Percentiles rank a stretch among this genome's conserved stretches.
Conservation (phyloP, 306 rosid species). For the Psophocarpus tetragonolobus region DNA sequence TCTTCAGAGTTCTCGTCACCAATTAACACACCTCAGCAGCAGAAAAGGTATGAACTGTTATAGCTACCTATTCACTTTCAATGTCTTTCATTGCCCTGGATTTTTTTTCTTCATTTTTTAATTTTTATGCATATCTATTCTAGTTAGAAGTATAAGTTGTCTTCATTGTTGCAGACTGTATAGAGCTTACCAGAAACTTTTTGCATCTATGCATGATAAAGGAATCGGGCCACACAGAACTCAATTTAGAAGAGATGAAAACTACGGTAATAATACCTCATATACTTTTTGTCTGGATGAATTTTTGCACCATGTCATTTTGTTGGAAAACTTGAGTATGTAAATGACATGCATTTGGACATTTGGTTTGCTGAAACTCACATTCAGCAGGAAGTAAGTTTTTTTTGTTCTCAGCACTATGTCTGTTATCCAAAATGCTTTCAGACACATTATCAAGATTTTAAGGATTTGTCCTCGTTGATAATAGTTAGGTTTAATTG, state of each 20-base stretch:
- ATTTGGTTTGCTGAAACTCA: not conserved
- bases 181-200: slow-evolving; percentile 90
- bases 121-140: not conserved
- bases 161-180: slow-evolving; percentile 66
- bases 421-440: slow-evolving; percentile 12
- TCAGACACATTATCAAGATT: not conserved
- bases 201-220: slow-evolving; percentile 87
- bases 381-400: not conserved
- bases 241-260: slow-evolving; percentile 95
- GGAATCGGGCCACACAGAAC: slow-evolving; percentile 94
- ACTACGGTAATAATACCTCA: slow-evolving; percentile 61
- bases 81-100: not conserved
- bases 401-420: not conserved
- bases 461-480: slow-evolving; percentile 4
- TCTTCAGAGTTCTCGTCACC: slow-evolving; percentile 83
- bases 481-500: no score
- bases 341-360: slow-evolving; percentile 10
- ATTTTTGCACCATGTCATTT: slow-evolving; percentile 14
- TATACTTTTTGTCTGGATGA: slow-evolving; percentile 11
- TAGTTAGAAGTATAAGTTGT: slow-evolving; percentile 30
- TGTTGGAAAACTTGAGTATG: slow-evolving; percentile 3
- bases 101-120: not conserved
- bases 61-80: slow-evolving; percentile 10
- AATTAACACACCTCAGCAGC: slow-evolving; percentile 66
- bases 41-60: slow-evolving; percentile 62